phyloP scores from a whole-genome alignment of 1,284 basidiomycete species.

The Rhodotorula sp. region DNA sequence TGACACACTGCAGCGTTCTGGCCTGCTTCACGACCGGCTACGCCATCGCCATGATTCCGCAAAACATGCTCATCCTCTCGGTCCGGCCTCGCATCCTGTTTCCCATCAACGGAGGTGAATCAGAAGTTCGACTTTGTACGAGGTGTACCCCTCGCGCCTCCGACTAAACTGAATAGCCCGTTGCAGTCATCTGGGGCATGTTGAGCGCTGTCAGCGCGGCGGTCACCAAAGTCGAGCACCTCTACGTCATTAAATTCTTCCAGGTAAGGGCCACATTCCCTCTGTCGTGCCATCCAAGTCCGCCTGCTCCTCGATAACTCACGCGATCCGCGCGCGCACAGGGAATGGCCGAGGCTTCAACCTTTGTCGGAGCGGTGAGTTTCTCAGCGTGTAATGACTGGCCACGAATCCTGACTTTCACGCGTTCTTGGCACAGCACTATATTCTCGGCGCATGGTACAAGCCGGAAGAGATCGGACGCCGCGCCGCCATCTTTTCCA shows the following conservation, averaged over 20 bases:
- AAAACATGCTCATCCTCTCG: slow-evolving; percentile 46
- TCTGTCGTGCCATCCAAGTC: background rate
- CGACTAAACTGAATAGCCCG: background rate
- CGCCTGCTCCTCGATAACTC: background rate
- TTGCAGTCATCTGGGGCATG: slow-evolving; percentile 11
- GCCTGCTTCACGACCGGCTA: slow-evolving; percentile 48
- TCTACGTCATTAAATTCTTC: slow-evolving; percentile 71
- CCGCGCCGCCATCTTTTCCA: slow-evolving; percentile 68
- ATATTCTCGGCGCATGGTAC: slow-evolving; percentile 20
- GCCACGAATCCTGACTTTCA: no score
- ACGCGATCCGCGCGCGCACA: background rate
- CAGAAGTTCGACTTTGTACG: no score
- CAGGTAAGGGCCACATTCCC: slow-evolving; percentile 48
- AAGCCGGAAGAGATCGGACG: slow-evolving; percentile 62
- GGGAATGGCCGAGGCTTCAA: slow-evolving; percentile 69
- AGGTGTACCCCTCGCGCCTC: no score
- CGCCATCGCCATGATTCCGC: slow-evolving; percentile 44
- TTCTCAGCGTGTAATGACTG: no score
- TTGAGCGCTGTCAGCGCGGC: slow-evolving; percentile 38
- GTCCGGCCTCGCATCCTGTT: slow-evolving; percentile 42
- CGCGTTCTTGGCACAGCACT: background rate
- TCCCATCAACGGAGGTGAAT: slow-evolving; percentile 17
- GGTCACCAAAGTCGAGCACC: slow-evolving; percentile 50
- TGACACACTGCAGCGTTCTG: slow-evolving; percentile 47
- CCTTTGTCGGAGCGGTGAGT: slow-evolving; percentile 62